Conservation (phyloP, 345 rosid species). For the Lepidium aucheri region DNA sequence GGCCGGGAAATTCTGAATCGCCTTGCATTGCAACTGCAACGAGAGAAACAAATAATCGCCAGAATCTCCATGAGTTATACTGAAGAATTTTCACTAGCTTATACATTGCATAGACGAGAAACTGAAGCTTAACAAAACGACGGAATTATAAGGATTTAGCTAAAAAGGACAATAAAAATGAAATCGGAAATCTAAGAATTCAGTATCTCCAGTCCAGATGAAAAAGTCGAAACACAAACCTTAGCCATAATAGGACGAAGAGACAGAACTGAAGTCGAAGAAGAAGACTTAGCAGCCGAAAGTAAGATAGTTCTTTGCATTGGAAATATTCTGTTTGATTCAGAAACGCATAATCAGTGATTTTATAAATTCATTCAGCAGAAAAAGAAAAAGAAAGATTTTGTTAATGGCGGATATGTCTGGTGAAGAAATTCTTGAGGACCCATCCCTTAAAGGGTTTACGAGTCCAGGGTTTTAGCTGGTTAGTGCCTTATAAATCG, state of each 20-base stretch:
- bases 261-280: slow-evolving; percentile 29
- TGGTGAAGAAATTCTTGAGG: not conserved
- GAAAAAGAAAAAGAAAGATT: not conserved
- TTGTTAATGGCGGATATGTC: slow-evolving; percentile 18
- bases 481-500: not conserved
- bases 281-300: slow-evolving; percentile 17
- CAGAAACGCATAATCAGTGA: not conserved
- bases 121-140: not conserved
- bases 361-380: not conserved
- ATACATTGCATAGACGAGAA: not conserved
- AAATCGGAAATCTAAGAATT: not conserved
- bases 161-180: not conserved
- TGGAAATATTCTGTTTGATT: slow-evolving; percentile 2
- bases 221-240: slow-evolving; percentile 28
- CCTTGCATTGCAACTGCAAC: slow-evolving; percentile 37
- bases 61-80: not conserved
- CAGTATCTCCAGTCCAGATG: not conserved
- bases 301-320: slow-evolving; percentile 28
- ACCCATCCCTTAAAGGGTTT: slow-evolving; percentile 16
- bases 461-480: slow-evolving; percentile 23
- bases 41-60: not conserved
- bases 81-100: not conserved
- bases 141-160: not conserved
- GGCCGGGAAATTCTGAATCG: slow-evolving; percentile 21
- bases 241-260: slow-evolving; percentile 40